Base-by-base conservation (phyloP, 1,284 basidiomycete species). In the Puccinia novopanici region DNA sequence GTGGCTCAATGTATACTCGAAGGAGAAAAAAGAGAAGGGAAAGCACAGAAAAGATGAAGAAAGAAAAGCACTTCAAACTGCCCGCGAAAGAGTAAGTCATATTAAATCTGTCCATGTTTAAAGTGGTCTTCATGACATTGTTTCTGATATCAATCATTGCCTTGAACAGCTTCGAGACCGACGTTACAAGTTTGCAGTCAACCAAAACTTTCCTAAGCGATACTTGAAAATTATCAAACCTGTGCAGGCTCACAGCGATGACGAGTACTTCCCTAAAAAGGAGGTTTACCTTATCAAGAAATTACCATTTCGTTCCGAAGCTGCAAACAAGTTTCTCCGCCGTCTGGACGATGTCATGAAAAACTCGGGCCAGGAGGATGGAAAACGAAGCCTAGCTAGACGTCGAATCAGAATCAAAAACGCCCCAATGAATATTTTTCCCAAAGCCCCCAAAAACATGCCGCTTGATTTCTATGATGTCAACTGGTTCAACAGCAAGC, bases 1-100 rank as follows among this genome's bases (percentile, higher is more conserved):
- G 8, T 45, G 45, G 45, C 8, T 45, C 15, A 15, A 6, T 45
- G 15, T 15, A 45, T 57, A 57, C 27, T 6, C 55, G 34, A 67
- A 34, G 30, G 63, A 42, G 34, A 9, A 27, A 24, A 34, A 13
- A 34, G 34, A 67, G 19, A 8, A 6, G 22, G 63, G 63, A n/a
- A 67, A 34, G 22, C 63, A 34, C 30, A n/a, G 9, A 8, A 5
- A 34, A 22, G 63, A 67, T 67, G 63, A 67, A 42, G 22, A 34
- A 34, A 67, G 22, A 22, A 67, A 67, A 42, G 63, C 30, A 22
- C 22, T 67, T 67, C 63, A 67, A n/a, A 67, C 9, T 6, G 22
- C 63, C 22, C 63, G 40, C 22, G n/a, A 67, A 67, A 12, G 63
- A 67, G 27, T 67, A 67, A 67, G 63, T n/a, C 10, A 57, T 9